Percentiles rank a stretch among this genome's conserved stretches.
These are phyloP conservation scores for Curvularia sp. DNA, from an alignment of 2,329 filamentous ascomycete species.

Conservation along the genomic window DNA sequence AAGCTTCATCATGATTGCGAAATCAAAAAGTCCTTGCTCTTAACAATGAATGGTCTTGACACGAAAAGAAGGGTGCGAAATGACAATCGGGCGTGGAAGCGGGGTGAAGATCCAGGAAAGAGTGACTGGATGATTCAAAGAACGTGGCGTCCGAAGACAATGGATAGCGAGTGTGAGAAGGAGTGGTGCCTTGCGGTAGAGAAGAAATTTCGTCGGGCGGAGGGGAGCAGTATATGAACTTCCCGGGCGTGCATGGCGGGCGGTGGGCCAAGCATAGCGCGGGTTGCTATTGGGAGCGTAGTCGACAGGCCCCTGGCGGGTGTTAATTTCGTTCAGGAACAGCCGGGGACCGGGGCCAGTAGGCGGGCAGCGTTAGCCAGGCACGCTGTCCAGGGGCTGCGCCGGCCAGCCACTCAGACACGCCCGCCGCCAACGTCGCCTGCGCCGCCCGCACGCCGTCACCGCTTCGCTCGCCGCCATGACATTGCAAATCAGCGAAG, in stretches of 20 bases:
- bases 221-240: constrained; percentile 44
- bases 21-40: constrained; percentile 35
- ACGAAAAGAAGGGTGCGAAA: constrained; percentile 34
- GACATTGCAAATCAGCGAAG: not conserved
- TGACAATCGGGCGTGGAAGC: constrained; percentile 33
- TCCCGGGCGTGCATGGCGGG: constrained; percentile 37
- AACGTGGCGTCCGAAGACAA: constrained; percentile 45
- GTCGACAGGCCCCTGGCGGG: constrained; percentile 37
- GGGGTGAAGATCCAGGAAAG: constrained; percentile 43
- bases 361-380: constrained; percentile 33
- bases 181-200: constrained; percentile 47
- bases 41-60: constrained; percentile 28
- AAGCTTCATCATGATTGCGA: constrained; percentile 39
- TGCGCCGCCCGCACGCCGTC: constrained; percentile 26
- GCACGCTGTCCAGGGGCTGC: constrained; percentile 30
- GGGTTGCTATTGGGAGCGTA: constrained; percentile 17
- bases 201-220: constrained; percentile 26
- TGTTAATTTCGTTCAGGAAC: constrained; percentile 48
- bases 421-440: constrained; percentile 17
- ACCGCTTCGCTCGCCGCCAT: not conserved
- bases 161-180: constrained; percentile 46
- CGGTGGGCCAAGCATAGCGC: constrained; percentile 36
- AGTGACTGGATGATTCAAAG: constrained; percentile 49
- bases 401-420: constrained; percentile 32
- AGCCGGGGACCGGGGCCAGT: constrained; percentile 35